Conservation (phyloP, 495 filamentous ascomycete species). For the Paragyromitra xinjiangensis region DNA sequence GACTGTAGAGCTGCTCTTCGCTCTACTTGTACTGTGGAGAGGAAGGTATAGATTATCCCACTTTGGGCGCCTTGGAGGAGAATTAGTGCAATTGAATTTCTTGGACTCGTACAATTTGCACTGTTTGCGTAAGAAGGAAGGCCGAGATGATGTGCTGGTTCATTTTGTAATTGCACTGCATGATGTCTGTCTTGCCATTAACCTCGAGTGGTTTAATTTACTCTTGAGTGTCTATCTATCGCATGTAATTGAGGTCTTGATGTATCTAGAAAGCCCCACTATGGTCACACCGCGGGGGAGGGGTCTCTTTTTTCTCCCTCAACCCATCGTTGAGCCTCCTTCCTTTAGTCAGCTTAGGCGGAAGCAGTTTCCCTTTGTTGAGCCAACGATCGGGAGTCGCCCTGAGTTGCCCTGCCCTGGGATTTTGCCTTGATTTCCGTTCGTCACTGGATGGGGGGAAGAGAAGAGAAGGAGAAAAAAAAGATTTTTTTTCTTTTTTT, state of each 20-base stretch:
- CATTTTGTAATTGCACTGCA: constrained; percentile 19
- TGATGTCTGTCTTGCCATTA: not conserved
- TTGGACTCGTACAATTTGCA: not conserved
- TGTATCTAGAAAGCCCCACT: not conserved
- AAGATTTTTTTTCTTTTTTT: constrained; percentile 7
- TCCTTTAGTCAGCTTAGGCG: constrained; percentile 18
- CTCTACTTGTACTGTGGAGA: not conserved
- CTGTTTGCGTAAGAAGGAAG: not conserved
- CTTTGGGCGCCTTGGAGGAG: not conserved
- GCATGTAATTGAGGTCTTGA: too few species aligned
- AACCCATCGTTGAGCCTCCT: constrained; percentile 16
- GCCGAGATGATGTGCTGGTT: constrained; percentile 16
- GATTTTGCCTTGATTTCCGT: not conserved
- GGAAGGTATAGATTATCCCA: not conserved
- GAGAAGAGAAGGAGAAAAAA: constrained; percentile 7
- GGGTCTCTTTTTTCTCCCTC: not conserved
- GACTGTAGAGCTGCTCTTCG: too few species aligned
- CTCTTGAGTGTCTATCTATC: too few species aligned
- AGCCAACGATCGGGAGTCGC: not conserved
- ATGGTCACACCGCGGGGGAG: constrained; percentile 18
- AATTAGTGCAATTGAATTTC: not conserved
- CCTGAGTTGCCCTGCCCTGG: not conserved
- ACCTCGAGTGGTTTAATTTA: not conserved
- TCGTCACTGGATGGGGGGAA: not conserved
- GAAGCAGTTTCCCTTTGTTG: constrained; percentile 1